These are phyloP conservation scores for Chloris gayana DNA, from an alignment of 176 grass and related monocot species.

Conservation along the genomic window DNA sequence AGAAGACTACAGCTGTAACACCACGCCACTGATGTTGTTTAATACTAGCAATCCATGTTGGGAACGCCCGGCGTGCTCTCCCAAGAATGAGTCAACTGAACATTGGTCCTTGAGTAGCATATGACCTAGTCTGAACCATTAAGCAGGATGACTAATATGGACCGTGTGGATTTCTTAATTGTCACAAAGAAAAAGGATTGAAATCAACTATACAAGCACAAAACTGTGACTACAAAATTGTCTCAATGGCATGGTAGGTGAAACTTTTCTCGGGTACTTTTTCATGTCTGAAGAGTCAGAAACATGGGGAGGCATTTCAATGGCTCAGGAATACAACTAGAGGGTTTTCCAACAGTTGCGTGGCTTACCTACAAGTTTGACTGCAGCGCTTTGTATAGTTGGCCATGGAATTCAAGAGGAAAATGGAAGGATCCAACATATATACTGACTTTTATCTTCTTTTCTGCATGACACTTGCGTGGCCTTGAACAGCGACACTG, in stretches of 20 bases:
- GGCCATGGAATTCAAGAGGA: background rate
- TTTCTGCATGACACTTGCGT: background rate
- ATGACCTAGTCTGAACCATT: constrained; percentile 27
- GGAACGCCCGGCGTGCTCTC: background rate
- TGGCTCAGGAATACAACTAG: background rate
- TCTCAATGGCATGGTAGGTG: constrained; percentile 28
- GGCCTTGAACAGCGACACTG: background rate
- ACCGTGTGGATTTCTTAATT: too few relatives aligned
- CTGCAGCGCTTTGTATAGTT: background rate
- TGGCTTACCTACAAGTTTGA: constrained; percentile 6
- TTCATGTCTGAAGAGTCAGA: background rate
- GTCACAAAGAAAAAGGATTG: background rate
- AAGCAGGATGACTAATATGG: background rate
- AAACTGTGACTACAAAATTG: constrained; percentile 22
- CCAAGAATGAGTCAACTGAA: constrained; percentile 11
- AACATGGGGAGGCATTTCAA: constrained; percentile 40
- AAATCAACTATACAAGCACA: background rate
- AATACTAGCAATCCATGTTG: background rate
- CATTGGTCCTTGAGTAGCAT: background rate
- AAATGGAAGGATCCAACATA: background rate
- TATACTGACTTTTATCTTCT: background rate
- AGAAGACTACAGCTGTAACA: background rate
- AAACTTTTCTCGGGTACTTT: constrained; percentile 2
- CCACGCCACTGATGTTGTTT: background rate
- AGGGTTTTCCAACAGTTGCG: background rate